Percentiles rank a stretch among this genome's conserved stretches.
Conservation (phyloP, 306 rosid species). For the Prunus campanulata region DNA sequence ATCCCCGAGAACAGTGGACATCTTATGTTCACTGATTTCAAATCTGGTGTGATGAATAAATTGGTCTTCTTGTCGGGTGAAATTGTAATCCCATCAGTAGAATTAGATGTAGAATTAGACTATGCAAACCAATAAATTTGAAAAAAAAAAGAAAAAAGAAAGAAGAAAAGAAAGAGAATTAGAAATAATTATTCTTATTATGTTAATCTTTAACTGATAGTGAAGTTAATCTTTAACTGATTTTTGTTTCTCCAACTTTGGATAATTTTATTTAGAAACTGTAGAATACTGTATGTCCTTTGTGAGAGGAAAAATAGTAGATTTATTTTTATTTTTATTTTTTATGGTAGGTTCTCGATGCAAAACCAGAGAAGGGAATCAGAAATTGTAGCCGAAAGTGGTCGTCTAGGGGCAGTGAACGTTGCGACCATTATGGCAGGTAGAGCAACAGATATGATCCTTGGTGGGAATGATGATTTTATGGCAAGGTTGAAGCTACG, state of each 20-base stretch:
- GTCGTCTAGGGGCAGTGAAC: conserved; percentile 94
- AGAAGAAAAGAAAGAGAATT: too few relatives aligned
- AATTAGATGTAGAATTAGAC: background rate
- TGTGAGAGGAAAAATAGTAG: background rate
- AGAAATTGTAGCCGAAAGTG: conserved; percentile 96
- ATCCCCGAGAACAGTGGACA: conserved; percentile 98
- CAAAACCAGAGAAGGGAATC: conserved; percentile 99
- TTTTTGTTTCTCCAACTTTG: background rate
- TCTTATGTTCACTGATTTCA: conserved; percentile 43
- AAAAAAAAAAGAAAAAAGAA: too few relatives aligned
- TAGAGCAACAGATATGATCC: conserved; percentile 97
- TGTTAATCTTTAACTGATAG: background rate
- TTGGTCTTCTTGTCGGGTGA: background rate
- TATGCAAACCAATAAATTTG: background rate
- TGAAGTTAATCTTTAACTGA: background rate
- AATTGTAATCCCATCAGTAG: background rate
- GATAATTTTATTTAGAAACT: background rate
- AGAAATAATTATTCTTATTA: too few relatives aligned
- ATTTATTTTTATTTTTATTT: conserved; percentile 16
- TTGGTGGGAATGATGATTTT: conserved; percentile 97
- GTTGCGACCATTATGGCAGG: conserved; percentile 99
- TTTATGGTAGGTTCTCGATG: conserved; percentile 77
- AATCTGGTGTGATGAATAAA: background rate
- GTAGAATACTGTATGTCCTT: background rate
- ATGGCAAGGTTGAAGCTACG: conserved; percentile 96